Percentiles rank a stretch among this genome's conserved stretches.
Evolutionary conservation across 768 basidiomycete species (phyloP).

Genomic region (Cystobasidium onofrii): DNA sequence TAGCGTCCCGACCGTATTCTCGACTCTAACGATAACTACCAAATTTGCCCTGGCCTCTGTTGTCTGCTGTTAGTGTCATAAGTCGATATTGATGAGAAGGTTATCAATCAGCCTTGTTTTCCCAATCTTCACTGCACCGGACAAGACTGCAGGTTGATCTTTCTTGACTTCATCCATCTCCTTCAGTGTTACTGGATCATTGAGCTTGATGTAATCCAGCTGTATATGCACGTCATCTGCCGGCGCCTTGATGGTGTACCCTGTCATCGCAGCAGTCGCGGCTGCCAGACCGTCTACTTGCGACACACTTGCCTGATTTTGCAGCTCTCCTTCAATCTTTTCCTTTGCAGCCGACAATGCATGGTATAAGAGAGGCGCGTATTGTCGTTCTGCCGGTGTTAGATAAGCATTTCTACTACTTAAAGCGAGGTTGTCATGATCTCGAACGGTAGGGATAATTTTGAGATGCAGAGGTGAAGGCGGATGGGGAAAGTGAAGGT

Average conservation of each 20-base stretch:
- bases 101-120: constrained; percentile 86
- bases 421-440: constrained; percentile 62
- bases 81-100: constrained; percentile 55
- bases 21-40: too few relatives aligned
- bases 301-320: constrained; percentile 34
- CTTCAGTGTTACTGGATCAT: constrained; percentile 68
- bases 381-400: constrained; percentile 54
- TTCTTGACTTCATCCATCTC: constrained; percentile 49
- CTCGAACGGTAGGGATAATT: constrained; percentile 75
- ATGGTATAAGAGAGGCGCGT: constrained; percentile 61
- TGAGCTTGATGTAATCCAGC: constrained; percentile 82
- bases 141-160: constrained; percentile 41
- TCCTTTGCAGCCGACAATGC: constrained; percentile 58
- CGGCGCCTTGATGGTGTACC: constrained; percentile 23
- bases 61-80: constrained; percentile 29
- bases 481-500: constrained; percentile 75
- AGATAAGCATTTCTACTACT: constrained; percentile 88
- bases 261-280: constrained; percentile 39
- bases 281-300: constrained; percentile 36
- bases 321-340: constrained; percentile 44
- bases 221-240: constrained; percentile 51
- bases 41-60: too few relatives aligned
- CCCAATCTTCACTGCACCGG: constrained; percentile 61
- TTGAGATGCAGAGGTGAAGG: constrained; percentile 58
- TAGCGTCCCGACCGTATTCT: too few relatives aligned